These are phyloP conservation scores for Trichoderma gracile DNA, from an alignment of 2,329 filamentous ascomycete genomes.

Conservation along the genomic window DNA sequence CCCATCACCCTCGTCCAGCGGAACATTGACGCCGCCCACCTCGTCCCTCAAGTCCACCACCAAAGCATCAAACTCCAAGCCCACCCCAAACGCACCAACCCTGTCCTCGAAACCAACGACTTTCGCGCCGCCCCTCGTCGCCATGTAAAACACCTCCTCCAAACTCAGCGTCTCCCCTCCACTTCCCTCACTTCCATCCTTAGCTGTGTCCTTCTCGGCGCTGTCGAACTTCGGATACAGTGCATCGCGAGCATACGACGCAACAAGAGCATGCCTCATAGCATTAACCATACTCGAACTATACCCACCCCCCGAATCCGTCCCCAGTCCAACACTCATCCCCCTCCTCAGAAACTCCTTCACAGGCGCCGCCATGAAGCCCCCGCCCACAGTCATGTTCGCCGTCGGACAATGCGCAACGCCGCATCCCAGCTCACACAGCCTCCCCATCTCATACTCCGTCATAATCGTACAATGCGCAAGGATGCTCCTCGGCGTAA, in stretches of 20 bases:
- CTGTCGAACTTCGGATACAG: slow-evolving; percentile 33
- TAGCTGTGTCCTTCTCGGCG: not conserved
- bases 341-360: slow-evolving; percentile 57
- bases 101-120: slow-evolving; percentile 56
- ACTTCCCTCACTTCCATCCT: not conserved
- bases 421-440: slow-evolving; percentile 54
- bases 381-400: slow-evolving; percentile 63
- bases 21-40: slow-evolving; percentile 50
- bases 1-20: slow-evolving; percentile 54
- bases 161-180: slow-evolving; percentile 39
- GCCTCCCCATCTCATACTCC: slow-evolving; percentile 53
- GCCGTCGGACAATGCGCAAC: slow-evolving; percentile 65
- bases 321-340: slow-evolving; percentile 67
- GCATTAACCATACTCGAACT: slow-evolving; percentile 60
- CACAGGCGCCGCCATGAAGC: slow-evolving; percentile 63
- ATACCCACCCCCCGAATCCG: slow-evolving; percentile 64
- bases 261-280: slow-evolving; percentile 60
- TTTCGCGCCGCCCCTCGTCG: slow-evolving; percentile 60
- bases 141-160: slow-evolving; percentile 59
- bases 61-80: slow-evolving; percentile 64
- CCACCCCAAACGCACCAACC: slow-evolving; percentile 58
- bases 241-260: slow-evolving; percentile 50
- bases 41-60: slow-evolving; percentile 45
- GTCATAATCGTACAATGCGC: slow-evolving; percentile 67
- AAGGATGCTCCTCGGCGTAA: slow-evolving; percentile 59